Conservation (phyloP, 2,329 filamentous ascomycete species). For the Xylariales sp. region DNA sequence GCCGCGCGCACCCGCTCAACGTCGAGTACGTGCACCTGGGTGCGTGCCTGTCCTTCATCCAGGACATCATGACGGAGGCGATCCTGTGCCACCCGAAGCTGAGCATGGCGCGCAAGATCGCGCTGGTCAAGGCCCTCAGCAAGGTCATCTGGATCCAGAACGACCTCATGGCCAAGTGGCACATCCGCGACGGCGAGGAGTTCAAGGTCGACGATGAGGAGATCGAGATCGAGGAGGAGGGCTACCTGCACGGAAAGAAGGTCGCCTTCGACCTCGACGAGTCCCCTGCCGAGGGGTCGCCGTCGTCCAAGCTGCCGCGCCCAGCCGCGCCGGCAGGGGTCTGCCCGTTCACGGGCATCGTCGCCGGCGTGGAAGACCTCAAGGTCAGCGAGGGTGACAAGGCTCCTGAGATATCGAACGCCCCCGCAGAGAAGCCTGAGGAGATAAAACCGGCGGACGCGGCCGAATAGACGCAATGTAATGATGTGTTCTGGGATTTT, state of each 20-base stretch:
- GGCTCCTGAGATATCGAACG: too few species aligned
- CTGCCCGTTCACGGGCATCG: conserved; percentile 3
- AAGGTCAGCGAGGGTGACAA: too few species aligned
- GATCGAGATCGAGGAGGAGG: conserved; percentile 54
- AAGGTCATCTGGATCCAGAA: conserved; percentile 90
- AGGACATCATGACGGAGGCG: conserved; percentile 73
- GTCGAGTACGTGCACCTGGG: conserved; percentile 80
- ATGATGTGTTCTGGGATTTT: too few species aligned
- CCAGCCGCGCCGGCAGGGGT: too few species aligned
- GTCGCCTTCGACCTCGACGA: conserved; percentile 40
- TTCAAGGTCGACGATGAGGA: conserved; percentile 40
- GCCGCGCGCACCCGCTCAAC: conserved; percentile 66
- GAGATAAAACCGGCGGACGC: too few species aligned
- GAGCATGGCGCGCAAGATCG: conserved; percentile 63
- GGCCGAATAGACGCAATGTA: too few species aligned
- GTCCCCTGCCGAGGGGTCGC: neutral
- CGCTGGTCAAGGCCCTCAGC: conserved; percentile 68
- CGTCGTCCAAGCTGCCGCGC: neutral
- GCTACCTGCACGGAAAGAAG: conserved; percentile 60
- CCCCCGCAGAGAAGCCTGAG: too few species aligned
- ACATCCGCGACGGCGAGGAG: conserved; percentile 59
- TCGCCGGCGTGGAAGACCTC: too few species aligned
- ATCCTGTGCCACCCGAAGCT: conserved; percentile 68
- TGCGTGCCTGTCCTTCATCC: conserved; percentile 67
- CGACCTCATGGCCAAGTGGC: conserved; percentile 81